Base-by-base conservation (phyloP, 345 rosid genomes). In the Psidium friedrichsthalianum region DNA sequence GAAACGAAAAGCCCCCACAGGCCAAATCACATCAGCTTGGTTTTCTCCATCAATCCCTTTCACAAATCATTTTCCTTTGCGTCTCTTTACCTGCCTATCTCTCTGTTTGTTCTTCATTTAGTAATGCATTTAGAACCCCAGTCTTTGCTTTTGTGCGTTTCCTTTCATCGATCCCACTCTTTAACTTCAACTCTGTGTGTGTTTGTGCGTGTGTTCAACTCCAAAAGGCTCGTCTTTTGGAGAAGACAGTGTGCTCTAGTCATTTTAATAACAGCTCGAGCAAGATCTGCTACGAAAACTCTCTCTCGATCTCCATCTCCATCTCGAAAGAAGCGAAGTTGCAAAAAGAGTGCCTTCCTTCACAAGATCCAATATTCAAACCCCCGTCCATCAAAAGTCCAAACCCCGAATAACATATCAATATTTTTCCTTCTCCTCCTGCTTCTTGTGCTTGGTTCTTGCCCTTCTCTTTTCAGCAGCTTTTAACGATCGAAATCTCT, bases 351-450 rank as follows among this genome's bases (percentile, higher is more conserved):
- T 69, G 24, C 80, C 80, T 69, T 69, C 47, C 80, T 82, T 81
- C 84, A 82, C 74, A 81, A 86, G 87, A 82, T 86, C 84, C 87
- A 82, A 82, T 56, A 59, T 69, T 57, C 55, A 53, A 52, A 54
- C 56, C 21, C 52, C 40, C 24, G 51, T 18, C 61, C 78, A 69
- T 69, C 80, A 69, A 69, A 69, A 69, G 80, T 74, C 69, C 69
- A 52, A 25, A 74, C 44, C 83, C 83, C 55, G 80, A 55, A 24
- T n/a, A 85, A 40, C 83, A 85, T 27, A 54, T 78, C 83, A 69
- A 69, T 69, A 36, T 8, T 69, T 69, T 36, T 61, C 69, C 82
- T 61, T 15, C 84, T 61, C 80, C 61, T 49, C 78, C 27, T 53
- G 12, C 55, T 64, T 27, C 82, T 86, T 51, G 56, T 51, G 29